Evolutionary conservation across 2,329 filamentous ascomycete species (phyloP), one percentile per base, ranked within the genome.

Genomic region (Fusarium virguliforme): DNA sequence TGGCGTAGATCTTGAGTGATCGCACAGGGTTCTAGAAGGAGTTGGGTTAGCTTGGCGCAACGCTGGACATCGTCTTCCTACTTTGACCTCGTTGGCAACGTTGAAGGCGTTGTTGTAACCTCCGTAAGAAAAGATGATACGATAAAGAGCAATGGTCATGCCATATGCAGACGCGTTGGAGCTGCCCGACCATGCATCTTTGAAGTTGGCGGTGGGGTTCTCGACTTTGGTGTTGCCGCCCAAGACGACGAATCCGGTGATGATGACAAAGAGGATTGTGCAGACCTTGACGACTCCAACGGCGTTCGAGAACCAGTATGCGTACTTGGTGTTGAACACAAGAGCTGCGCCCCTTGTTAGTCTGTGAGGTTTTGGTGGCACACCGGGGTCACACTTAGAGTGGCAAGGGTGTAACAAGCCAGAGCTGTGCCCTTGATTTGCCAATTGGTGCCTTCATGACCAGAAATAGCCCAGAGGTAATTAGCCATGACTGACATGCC

Each of bases 401-500:
- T 54, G 10, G 89, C 88, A 0, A 89, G 75, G 0, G 87, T 90
- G 74, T 91, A 92, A 1, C 84, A 86, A 1, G 87, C 89, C 32
- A 92, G 79, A 0, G 90, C 91, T 5, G 92, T 86, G 2, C 90
- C 91, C 75, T 92, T 92, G 55, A 87, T 76, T 74, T 92, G 82
- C 91, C 90, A 92, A 13, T 82, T 80, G 0, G 85, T 85, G 0
- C 88, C 85, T 0, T 78, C 79, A 3, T 81, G 76, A 1, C 84
- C 86, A 1, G 82, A 85, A 40, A 89, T 88, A 15, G 84, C 83
- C 78, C 88, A 92, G 0, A 92, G 76, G 68, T 92, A 93, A 46
- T 87, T 81, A 0, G 90, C 86, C 51, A 92, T 78, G 0, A 92
- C 89, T 85, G 26, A 6, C 10, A 40, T 2, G 1, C 0, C 22